Conservation (phyloP, 805 yeast genomes). For the Cyberlindnera galapagoensis region DNA sequence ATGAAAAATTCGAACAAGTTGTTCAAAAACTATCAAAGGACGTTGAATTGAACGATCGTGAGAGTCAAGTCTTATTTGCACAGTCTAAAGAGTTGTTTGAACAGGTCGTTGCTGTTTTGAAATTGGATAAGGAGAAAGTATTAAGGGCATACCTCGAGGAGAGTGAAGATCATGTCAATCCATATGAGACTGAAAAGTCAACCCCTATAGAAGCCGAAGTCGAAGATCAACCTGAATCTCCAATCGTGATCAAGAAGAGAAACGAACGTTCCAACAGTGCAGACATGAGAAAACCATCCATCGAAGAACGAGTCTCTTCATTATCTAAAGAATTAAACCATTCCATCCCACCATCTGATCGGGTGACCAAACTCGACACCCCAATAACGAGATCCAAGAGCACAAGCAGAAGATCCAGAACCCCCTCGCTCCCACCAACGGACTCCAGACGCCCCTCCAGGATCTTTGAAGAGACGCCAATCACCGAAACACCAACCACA, state of each 20-base stretch:
- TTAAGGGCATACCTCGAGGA: constrained; percentile 26
- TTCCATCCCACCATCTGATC: constrained; percentile 18
- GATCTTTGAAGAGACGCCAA: constrained; percentile 2
- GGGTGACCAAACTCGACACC: constrained; percentile 9
- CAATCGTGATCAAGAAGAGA: constrained; percentile 12
- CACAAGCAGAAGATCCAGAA: constrained; percentile 8
- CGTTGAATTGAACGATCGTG: constrained; percentile 43
- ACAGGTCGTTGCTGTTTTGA: constrained; percentile 30
- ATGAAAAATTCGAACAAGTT: constrained; percentile 36
- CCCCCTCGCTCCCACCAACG: neutral
- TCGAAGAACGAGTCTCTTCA: constrained; percentile 17
- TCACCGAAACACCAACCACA: neutral
- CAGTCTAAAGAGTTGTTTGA: constrained; percentile 42
- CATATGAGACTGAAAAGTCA: constrained; percentile 6
- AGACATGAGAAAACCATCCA: constrained; percentile 1
- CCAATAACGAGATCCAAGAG: constrained; percentile 1
- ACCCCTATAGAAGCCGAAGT: neutral
- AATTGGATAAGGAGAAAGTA: constrained; percentile 17
- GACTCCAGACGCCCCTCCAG: constrained; percentile 7
- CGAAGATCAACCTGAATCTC: neutral
- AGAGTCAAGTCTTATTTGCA: constrained; percentile 36
- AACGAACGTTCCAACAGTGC: constrained; percentile 1
- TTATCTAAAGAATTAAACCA: constrained; percentile 19
- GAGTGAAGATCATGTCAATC: constrained; percentile 5
- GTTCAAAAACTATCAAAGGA: constrained; percentile 38